Base-by-base conservation (phyloP, 1,284 basidiomycete genomes). In the Tremellales sp. region DNA sequence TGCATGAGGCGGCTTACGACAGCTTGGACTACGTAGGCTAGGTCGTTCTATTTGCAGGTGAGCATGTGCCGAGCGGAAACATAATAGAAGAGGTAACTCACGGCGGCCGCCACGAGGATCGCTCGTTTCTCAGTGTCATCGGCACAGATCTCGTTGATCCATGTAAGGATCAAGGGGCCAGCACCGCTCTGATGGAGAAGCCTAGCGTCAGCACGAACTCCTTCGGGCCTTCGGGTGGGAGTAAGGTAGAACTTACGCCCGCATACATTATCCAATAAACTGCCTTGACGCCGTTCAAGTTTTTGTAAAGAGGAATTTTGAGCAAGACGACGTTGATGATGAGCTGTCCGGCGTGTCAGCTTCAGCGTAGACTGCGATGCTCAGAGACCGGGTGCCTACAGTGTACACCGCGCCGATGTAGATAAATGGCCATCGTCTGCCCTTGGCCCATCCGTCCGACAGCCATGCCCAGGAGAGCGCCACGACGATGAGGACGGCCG, bases 21-120 rank as follows among this genome's bases (percentile, higher is more conserved):
- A 9, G 63, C 61, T 46, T 66, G 65, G 10, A 67, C 62, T 18
- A 70, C 65, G 39, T 69, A 66, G 5, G 64, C 67, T 4, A 68
- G 43, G 37, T 66, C 62, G 47, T 67, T 67, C n/a, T n/a, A n/a
- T n/a, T n/a, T n/a, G n/a, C n/a, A n/a, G n/a, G n/a, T n/a, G n/a
- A n/a, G n/a, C n/a, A n/a, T n/a, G n/a, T n/a, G n/a, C n/a, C n/a
- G n/a, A n/a, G n/a, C n/a, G n/a, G n/a, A n/a, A n/a, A n/a, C n/a
- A n/a, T n/a, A n/a, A n/a, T n/a, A n/a, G n/a, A n/a, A n/a, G n/a
- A n/a, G n/a, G n/a, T n/a, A n/a, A n/a, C n/a, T n/a, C n/a, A n/a
- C n/a, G 16, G 47, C 61, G 16, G 60, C 51, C 3, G 59, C 61
- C 2, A 70, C 61, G n/a, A 66, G 51, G 24, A 70, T 37, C 0